Evolutionary conservation across 225 moss, liverwort and hornwort genomes (phyloP).

Genomic region (Marchantia polymorpha): DNA sequence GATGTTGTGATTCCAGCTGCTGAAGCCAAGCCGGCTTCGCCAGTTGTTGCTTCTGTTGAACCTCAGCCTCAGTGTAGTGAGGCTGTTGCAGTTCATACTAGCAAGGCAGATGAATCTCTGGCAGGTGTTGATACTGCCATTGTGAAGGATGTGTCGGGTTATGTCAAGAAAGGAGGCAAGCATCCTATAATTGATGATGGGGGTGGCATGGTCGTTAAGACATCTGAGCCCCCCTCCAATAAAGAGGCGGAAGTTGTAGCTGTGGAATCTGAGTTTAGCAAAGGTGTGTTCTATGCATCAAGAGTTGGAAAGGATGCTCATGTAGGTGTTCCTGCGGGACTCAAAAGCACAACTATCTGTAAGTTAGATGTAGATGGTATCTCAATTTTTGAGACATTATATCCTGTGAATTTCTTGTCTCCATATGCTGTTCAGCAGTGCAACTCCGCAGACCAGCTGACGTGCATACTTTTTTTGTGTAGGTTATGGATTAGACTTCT

Average conservation of each 20-base stretch:
- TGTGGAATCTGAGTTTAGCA: slow-evolving; percentile 99
- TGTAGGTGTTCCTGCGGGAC: slow-evolving; percentile 70
- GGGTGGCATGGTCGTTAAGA: slow-evolving; percentile 97
- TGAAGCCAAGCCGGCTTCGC: slow-evolving; percentile 50
- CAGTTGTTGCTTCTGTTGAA: slow-evolving; percentile 43
- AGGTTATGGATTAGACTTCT: slow-evolving; percentile 37
- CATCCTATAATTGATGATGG: slow-evolving; percentile 96
- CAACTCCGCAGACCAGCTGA: slow-evolving; percentile 36
- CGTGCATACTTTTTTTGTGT: slow-evolving; percentile 48
- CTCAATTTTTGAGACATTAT: slow-evolving; percentile 43
- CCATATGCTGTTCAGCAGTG: slow-evolving; percentile 50
- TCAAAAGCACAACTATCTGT: slow-evolving; percentile 61
- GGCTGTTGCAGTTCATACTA: slow-evolving; percentile 80
- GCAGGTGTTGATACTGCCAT: slow-evolving; percentile 40
- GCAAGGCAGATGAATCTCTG: slow-evolving; percentile 59
- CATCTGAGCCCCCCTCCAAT: slow-evolving; percentile 97
- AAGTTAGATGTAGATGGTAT: slow-evolving; percentile 80
- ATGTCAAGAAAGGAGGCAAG: slow-evolving; percentile 82
- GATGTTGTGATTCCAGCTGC: slow-evolving; percentile 23
- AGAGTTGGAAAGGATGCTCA: slow-evolving; percentile 79
- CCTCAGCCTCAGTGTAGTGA: slow-evolving; percentile 67
- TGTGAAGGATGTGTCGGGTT: slow-evolving; percentile 49
- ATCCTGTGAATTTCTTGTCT: slow-evolving; percentile 39
- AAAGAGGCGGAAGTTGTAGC: slow-evolving; percentile 99
- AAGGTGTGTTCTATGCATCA: slow-evolving; percentile 99